Base-by-base conservation (phyloP, 495 filamentous ascomycete genomes). In the Clavariopsis aquatica region DNA sequence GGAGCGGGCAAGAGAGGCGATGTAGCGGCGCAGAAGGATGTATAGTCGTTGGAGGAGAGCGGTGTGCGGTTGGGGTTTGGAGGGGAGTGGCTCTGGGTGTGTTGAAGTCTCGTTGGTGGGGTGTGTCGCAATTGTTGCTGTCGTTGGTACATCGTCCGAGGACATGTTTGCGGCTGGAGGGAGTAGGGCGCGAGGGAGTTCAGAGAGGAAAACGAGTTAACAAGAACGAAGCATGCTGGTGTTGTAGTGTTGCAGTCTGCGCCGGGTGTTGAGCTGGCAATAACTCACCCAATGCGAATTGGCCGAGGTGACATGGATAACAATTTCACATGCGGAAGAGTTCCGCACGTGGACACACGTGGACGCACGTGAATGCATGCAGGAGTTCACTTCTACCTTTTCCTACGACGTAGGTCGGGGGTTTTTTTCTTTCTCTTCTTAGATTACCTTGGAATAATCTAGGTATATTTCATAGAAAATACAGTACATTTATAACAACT, bases 121-220 rank as follows among this genome's bases (percentile, higher is more conserved):
- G 53, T 31, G 23, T 4, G 43, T 38, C 6, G 54, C 34, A 17
- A 59, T 59, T 43, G 54, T 57, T n/a, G 49, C 38, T 49, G 51
- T 57, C 0, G 52, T 19, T 17, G 46, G 10, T 24, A 17, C 31
- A 26, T 27, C 41, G 7, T 12, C 5, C 41, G 24, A 47, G 38
- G 38, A 49, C 19, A 24, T 49, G 6, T n/a, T 59, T 22, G 23
- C 49, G 13, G 31, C 12, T 34, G 38, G 38, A n/a, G 38, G 38
- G 6, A 9, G 6, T 36, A 6, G 31, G 31, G 6, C 6, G 6
- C 31, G 31, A 36, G 31, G 31, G n/a, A n/a, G n/a, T n/a, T n/a
- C 12, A 12, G 38, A 43, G 38, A 43, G 38, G 38, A 43, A 43
- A n/a, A n/a, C n/a, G n/a, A n/a, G n/a, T n/a, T n/a, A n/a, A n/a